These are phyloP conservation scores for Chernovozyma aurita DNA, from an alignment of 1,139 yeast species.

Conservation along the genomic window DNA sequence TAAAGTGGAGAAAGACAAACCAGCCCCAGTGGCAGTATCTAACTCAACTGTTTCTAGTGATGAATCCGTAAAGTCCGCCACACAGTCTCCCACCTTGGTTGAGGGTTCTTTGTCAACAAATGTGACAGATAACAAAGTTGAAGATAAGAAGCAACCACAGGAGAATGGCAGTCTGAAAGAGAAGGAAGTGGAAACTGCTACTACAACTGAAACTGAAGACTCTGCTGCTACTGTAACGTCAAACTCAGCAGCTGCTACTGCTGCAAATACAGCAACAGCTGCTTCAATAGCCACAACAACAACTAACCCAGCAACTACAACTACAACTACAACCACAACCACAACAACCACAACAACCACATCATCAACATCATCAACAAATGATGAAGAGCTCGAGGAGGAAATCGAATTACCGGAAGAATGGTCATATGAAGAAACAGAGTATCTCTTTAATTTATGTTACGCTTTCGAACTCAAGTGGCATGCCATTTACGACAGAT, in stretches of 20 bases:
- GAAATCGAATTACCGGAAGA: slow-evolving; percentile 6
- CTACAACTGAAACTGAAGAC: neutral
- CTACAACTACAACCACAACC: neutral
- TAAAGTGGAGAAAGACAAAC: slow-evolving; percentile 4
- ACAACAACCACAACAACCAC: neutral
- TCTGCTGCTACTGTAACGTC: neutral
- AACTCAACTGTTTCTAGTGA: neutral
- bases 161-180: too few species aligned
- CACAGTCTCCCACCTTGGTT: neutral
- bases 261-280: neutral
- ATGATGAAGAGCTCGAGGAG: slow-evolving; percentile 1
- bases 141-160: neutral
- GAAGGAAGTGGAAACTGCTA: neutral
- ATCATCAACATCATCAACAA: neutral
- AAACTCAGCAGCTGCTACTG: neutral
- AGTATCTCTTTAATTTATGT: slow-evolving; percentile 69
- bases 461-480: slow-evolving; percentile 76
- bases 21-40: neutral
- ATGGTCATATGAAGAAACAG: slow-evolving; percentile 81
- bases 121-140: neutral
- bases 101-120: neutral
- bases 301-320: neutral
- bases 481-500: slow-evolving; percentile 80
- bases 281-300: neutral
- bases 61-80: neutral